Evolutionary conservation across 306 rosid species (phyloP).

Genomic region (Quercus engelmannii): DNA sequence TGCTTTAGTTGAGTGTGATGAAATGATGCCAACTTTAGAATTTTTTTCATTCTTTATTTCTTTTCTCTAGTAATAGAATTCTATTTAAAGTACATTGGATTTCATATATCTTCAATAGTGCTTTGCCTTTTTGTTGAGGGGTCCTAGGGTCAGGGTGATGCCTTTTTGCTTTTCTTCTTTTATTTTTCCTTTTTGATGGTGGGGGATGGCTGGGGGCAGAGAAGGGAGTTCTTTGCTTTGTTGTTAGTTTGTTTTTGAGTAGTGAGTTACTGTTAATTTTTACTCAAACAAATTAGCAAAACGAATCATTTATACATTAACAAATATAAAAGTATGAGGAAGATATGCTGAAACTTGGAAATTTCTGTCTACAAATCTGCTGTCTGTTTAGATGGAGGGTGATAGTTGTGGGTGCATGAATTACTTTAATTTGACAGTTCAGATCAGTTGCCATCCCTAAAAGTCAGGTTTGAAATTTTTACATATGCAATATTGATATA

Average conservation of each 20-base stretch:
- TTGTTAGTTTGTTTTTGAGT: background rate
- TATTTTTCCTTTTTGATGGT: background rate
- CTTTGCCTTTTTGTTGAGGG: conserved; percentile 32
- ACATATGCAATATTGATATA: background rate
- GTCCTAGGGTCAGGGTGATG: conserved; percentile 22
- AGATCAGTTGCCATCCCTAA: background rate
- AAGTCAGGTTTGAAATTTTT: background rate
- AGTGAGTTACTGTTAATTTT: background rate
- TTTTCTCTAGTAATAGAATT: conserved; percentile 16
- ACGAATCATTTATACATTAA: background rate
- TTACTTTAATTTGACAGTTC: background rate
- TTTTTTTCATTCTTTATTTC: conserved; percentile 19
- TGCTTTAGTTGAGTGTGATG: conserved; percentile 23
- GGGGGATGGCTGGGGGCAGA: background rate
- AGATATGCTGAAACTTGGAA: background rate
- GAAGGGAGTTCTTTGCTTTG: conserved; percentile 5
- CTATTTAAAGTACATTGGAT: conserved; percentile 39
- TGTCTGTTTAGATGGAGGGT: background rate
- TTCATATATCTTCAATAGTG: conserved; percentile 46
- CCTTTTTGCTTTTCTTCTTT: conserved; percentile 8
- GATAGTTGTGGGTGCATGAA: background rate
- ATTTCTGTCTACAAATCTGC: background rate
- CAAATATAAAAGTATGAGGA: background rate
- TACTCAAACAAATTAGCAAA: background rate
- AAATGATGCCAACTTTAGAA: conserved; percentile 31